A percentile compares a stretch with the other conserved stretches of the same genome.
These are phyloP conservation scores for Cicer bijugum DNA, from an alignment of 306 rosid species.

Conservation along the genomic window DNA sequence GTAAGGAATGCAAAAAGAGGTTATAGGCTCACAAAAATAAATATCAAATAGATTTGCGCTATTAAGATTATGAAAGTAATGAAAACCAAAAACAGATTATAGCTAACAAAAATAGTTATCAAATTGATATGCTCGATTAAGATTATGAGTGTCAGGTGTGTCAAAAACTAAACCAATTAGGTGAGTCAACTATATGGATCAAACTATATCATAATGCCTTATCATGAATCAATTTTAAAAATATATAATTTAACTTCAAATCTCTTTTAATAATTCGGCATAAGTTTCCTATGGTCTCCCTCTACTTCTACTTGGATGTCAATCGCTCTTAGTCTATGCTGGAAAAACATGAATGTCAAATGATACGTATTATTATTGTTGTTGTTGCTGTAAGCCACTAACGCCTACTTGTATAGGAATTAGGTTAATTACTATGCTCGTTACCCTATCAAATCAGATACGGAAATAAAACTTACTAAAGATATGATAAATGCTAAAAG, in stretches of 20 bases:
- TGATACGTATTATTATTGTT: neutral
- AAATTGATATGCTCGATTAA: neutral
- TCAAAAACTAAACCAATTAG: neutral
- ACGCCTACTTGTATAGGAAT: neutral
- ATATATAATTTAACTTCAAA: neutral
- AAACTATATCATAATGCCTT: neutral
- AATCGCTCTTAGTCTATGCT: neutral
- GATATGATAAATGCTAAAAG: neutral
- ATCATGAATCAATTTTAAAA: neutral
- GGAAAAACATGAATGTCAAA: neutral
- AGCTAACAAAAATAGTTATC: slow-evolving; percentile 1
- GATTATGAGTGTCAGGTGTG: slow-evolving; percentile 6
- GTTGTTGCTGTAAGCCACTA: neutral
- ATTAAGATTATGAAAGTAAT: neutral
- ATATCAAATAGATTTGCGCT: neutral
- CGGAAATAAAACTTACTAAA: neutral
- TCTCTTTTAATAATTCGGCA: neutral
- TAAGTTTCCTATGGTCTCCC: neutral
- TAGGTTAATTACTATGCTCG: neutral
- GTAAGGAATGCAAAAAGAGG: neutral
- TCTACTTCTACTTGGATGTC: neutral
- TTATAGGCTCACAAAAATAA: slow-evolving; percentile 1
- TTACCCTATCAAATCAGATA: neutral
- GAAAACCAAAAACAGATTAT: neutral
- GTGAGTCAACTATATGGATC: neutral